phyloP scores from a whole-genome alignment of 108 stramenopile species.

The Aurantiochytrium sp. region DNA sequence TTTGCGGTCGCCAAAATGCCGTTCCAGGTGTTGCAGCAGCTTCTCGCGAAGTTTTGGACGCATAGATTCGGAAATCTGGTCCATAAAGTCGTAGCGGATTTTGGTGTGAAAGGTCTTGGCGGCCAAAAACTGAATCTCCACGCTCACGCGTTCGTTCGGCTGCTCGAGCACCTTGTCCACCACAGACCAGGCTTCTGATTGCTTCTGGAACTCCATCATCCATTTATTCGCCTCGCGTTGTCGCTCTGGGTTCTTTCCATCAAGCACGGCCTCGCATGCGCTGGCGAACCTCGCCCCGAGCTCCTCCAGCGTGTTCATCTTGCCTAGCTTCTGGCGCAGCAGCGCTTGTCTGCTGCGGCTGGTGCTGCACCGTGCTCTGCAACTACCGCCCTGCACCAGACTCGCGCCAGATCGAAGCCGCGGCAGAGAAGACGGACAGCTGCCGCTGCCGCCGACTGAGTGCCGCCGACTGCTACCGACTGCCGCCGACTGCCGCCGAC shows the following conservation, averaged over 20 bases:
- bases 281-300: neutral
- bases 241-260: neutral
- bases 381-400: no score
- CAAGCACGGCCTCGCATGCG: neutral
- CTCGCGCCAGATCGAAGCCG: no score
- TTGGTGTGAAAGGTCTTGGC: conserved; percentile 18
- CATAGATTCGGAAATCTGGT: neutral
- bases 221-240: neutral
- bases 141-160: neutral
- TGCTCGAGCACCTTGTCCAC: neutral
- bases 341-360: no score
- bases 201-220: conserved; percentile 5
- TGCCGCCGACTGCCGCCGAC: no score
- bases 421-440: no score
- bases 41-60: neutral
- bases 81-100: neutral
- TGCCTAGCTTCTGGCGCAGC: no score
- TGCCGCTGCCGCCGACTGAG: no score
- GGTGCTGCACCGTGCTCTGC: no score
- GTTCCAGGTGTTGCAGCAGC: neutral
- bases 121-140: neutral
- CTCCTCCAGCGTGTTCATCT: neutral
- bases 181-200: neutral
- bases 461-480: no score
- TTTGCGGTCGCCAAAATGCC: neutral